Conservation (phyloP, 768 basidiomycete genomes). For the Coprinopsis strossmayeri region DNA sequence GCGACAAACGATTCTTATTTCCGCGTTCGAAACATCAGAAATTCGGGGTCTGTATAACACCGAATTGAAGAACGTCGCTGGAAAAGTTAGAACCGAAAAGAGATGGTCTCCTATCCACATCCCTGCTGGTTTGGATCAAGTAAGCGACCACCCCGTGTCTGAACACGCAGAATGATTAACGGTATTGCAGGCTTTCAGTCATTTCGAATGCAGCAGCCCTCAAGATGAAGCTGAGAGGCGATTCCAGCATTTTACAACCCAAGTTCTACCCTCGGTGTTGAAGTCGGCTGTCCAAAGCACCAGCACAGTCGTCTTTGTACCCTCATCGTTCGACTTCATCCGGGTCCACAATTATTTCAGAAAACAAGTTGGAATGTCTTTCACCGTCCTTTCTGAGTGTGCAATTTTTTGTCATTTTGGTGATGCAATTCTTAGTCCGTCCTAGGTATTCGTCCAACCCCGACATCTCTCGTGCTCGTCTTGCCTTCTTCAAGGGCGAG, state of each 20-base stretch:
- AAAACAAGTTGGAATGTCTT: constrained; percentile 63
- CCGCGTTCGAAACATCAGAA: constrained; percentile 87
- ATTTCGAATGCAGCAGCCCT: constrained; percentile 65
- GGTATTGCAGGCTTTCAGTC: constrained; percentile 51
- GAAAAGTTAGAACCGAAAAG: constrained; percentile 68
- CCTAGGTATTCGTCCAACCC: constrained; percentile 84
- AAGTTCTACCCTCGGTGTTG: constrained; percentile 77
- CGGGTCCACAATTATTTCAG: constrained; percentile 83
- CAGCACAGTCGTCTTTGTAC: constrained; percentile 84
- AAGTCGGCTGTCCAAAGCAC: constrained; percentile 92
- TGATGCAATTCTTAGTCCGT: constrained; percentile 3
- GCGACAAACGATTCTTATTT: constrained; percentile 84
- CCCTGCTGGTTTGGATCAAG: constrained; percentile 80
- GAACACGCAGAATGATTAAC: background rate
- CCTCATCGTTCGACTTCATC: constrained; percentile 96
- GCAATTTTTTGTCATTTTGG: constrained; percentile 16
- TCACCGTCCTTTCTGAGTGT: constrained; percentile 89
- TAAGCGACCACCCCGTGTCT: constrained; percentile 21
- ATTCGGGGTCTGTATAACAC: constrained; percentile 71
- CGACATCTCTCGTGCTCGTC: constrained; percentile 90
- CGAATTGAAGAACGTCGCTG: constrained; percentile 76
- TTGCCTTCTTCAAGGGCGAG: constrained; percentile 85
- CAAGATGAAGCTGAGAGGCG: constrained; percentile 83
- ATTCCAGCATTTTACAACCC: constrained; percentile 81
- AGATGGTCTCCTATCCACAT: constrained; percentile 71